Base-by-base conservation (phyloP, 495 filamentous ascomycete genomes). In the Trichoderma parareesei region DNA sequence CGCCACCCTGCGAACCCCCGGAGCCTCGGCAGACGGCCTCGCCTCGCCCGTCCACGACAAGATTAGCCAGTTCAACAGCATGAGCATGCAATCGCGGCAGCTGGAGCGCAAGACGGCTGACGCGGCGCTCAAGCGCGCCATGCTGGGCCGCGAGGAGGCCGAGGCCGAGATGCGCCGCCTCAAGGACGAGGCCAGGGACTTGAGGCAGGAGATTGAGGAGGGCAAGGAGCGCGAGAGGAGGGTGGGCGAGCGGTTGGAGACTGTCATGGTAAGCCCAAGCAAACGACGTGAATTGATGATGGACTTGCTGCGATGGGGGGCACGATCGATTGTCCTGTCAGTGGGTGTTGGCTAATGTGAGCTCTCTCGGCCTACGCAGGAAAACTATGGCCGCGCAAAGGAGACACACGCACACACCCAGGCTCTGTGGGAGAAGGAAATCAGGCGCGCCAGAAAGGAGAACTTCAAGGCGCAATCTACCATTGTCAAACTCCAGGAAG, bases 71-170 rank as follows among this genome's bases (percentile, higher is more conserved):
- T 88, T 96, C 70, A 93, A 96, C 76, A 84, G 81, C 60, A 76
- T 96, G 43, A 68, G 77, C n/a, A 79, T 84, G 70, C 81, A 84
- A 76, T 83, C 84, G 64, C 82, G 84, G 77, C 84, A 80, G 69
- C 84, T 78, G 70, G 80, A 81, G 74, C 76, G 81, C 70, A 85
- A 83, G 70, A 82, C 79, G 38, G 82, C 82, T 65, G 84, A 90
- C 69, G 89, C 90, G 35, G 90, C 90, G 59, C 75, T 94, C 16
- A 89, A 89, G 76, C 79, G 90, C 64, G 90, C 91, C 40, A 88
- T 93, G 73, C 78, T 94, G 48, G 92, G 90, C 38, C 84, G 92
- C 44, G 91, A 95, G 74, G 90, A 93, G 76, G 90, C 90, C 20
- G 91, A 91, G 78, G 69, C 77, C 70, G 76, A 92, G 75, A 80